phyloP scores from a whole-genome alignment of 2,329 filamentous ascomycete genomes.

The Pseudogymnoascus sp. region DNA sequence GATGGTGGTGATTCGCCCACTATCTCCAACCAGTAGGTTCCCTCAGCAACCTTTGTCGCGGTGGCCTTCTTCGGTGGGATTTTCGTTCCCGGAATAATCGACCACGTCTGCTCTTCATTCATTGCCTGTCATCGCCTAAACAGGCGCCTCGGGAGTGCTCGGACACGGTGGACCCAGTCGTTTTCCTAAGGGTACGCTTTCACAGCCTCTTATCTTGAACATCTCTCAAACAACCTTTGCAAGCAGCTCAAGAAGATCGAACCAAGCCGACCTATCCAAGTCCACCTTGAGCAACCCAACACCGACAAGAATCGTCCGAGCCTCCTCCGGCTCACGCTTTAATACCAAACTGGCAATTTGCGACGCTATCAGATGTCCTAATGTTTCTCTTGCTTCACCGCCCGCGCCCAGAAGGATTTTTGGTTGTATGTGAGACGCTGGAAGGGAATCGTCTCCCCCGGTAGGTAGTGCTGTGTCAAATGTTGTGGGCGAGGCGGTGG shows the following conservation, averaged over 20 bases:
- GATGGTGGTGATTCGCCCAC: neutral
- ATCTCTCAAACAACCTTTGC: constrained; percentile 40
- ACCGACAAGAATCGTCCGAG: constrained; percentile 52
- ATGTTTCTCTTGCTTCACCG: constrained; percentile 65
- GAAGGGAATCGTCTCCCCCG: constrained; percentile 43
- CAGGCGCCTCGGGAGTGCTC: neutral
- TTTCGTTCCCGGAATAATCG: neutral
- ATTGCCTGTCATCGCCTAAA: neutral
- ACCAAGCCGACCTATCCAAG: constrained; percentile 45
- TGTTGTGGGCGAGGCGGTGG: constrained; percentile 54
- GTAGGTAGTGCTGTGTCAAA: constrained; percentile 42
- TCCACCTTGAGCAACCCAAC: constrained; percentile 46
- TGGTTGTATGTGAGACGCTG: constrained; percentile 73
- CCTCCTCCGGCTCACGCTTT: constrained; percentile 58
- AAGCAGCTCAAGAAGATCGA: constrained; percentile 56
- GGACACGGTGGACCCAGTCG: neutral
- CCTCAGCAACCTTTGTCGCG: neutral
- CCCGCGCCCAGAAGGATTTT: constrained; percentile 82
- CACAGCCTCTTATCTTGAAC: too few relatives aligned
- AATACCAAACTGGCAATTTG: constrained; percentile 78
- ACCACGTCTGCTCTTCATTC: neutral
- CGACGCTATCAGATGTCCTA: constrained; percentile 81
- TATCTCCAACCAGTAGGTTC: neutral
- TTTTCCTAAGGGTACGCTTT: neutral
- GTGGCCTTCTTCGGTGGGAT: neutral